Base-by-base conservation (phyloP, 495 filamentous ascomycete species). In the Aspergillus mulundensis region DNA sequence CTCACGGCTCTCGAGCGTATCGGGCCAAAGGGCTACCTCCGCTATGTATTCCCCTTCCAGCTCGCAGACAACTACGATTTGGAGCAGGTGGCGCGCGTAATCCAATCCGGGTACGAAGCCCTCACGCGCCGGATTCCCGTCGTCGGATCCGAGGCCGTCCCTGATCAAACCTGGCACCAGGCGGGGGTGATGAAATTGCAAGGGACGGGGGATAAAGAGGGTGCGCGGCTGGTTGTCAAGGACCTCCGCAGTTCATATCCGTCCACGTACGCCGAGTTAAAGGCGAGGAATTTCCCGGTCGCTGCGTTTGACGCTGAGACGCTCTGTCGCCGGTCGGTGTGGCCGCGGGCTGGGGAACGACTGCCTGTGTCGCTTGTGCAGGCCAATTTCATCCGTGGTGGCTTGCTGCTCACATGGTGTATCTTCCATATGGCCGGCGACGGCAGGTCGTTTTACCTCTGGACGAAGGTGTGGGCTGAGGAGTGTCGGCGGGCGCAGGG, bases 301-400 rank as follows among this genome's bases (percentile, higher is more conserved):
- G 56, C 65, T 1, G 57, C 50, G n/a, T 68, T 74, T 44, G 58
- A 69, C 23, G 67, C 58, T 14, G 64, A 71, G 19, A 59, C 54
- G 0, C 61, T 74, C 3, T 71, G 68, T 50, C 59, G 58, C 11
- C 55, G 63, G 14, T 63, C 59, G 28, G 62, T 64, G n/a, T 71
- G 67, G 66, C 68, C 70, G n/a, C 40, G 46, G 8, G 55, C 64
- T 1, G 66, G 65, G 6, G 66, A 70, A 16, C 53, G 58, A 20
- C 52, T 71, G 30, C 65, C 68, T 19, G 57, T 65, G 0, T 62
- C 60, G 23, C 61, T 68, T 8, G 50, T 66, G 15, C 72, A 73
- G 56, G 70, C 70, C 48, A 75, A 73, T 43, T 72, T 75, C 49
- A 70, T 75, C 32, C 54, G 43, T 3, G 67, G 67, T 0, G 67